Percentiles rank a stretch among this genome's conserved stretches.
phyloP scores from a whole-genome alignment of 768 basidiomycete genomes.

The Russula lepida region DNA sequence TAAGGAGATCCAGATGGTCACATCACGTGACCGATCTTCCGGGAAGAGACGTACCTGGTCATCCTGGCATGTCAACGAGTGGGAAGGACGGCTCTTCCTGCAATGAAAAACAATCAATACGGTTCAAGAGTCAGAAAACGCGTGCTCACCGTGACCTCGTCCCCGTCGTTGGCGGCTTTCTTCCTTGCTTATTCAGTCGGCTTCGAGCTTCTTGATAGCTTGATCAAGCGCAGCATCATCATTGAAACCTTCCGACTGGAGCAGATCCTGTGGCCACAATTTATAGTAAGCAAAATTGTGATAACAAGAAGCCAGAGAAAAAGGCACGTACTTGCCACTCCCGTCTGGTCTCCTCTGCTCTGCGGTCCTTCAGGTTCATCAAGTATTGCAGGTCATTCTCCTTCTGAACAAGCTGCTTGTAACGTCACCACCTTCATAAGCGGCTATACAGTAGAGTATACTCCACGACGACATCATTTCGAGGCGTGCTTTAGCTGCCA shows the following conservation, averaged over 20 bases:
- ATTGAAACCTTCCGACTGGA: conserved; percentile 64
- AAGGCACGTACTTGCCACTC: conserved; percentile 59
- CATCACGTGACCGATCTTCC: not conserved
- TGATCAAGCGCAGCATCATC: conserved; percentile 73
- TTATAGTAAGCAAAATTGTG: not conserved
- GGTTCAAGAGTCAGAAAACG: not conserved
- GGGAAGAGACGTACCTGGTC: conserved; percentile 50
- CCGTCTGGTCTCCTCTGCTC: conserved; percentile 49
- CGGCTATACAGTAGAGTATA: not conserved
- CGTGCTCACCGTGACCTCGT: conserved; percentile 42
- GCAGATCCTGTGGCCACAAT: conserved; percentile 38
- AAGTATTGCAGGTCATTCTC: conserved; percentile 67
- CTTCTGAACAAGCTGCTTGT: conserved; percentile 55
- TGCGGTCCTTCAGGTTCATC: conserved; percentile 53
- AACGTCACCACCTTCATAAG: not conserved
- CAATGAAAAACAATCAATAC: not conserved
- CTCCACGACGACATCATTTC: conserved; percentile 58
- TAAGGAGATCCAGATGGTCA: conserved; percentile 24
- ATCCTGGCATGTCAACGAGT: conserved; percentile 88
- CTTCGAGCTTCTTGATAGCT: conserved; percentile 79
- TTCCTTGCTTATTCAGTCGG: conserved; percentile 64
- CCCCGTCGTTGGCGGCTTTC: conserved; percentile 64
- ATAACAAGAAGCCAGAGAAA: not conserved
- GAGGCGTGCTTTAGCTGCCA: conserved; percentile 73
- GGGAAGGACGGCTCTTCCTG: conserved; percentile 82